Conservation (phyloP, 169 alveolate species). For the Eimeria maxima region DNA sequence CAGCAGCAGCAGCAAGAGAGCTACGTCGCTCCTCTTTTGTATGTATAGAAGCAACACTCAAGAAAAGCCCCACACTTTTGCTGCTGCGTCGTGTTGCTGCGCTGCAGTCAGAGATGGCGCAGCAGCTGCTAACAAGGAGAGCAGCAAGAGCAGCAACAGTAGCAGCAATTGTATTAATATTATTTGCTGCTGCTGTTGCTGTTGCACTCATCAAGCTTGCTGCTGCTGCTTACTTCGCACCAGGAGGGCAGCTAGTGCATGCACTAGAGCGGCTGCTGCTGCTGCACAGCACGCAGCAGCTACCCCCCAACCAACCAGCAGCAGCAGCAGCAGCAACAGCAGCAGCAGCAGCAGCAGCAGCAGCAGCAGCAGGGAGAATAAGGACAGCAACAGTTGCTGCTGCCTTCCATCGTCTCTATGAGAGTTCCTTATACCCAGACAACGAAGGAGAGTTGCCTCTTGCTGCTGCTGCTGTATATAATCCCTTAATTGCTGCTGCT, state of each 20-base stretch:
- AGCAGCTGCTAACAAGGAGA: conserved; percentile 25
- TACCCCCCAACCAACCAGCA: background rate
- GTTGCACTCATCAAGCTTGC: background rate
- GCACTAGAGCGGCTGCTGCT: conserved; percentile 50
- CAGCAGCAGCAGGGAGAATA: background rate
- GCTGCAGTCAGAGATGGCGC: conserved; percentile 10
- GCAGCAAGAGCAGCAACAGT: conserved; percentile 17
- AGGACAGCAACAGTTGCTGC: background rate
- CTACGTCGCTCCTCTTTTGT: conserved; percentile 25
- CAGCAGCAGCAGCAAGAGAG: conserved; percentile 15
- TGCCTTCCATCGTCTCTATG: background rate
- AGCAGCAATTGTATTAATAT: background rate
- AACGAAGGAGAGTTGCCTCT: background rate
- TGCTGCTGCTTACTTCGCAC: conserved; percentile 7
- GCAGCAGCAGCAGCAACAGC: conserved; percentile 10
- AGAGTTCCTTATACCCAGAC: background rate
- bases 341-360: conserved; percentile 23
- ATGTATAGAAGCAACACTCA: conserved; percentile 8
- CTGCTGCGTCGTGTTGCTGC: conserved; percentile 3
- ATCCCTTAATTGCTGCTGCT: conserved; percentile 28
- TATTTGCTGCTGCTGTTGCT: background rate
- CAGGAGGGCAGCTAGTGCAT: conserved; percentile 42
- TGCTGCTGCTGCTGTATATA: conserved; percentile 26
- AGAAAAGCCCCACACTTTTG: background rate
- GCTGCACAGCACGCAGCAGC: conserved; percentile 4